A percentile compares a stretch with the other conserved stretches of the same genome.
These are phyloP conservation scores for Simplicillium sp. DNA, from an alignment of 2,329 filamentous ascomycete genomes.

Conservation along the genomic window DNA sequence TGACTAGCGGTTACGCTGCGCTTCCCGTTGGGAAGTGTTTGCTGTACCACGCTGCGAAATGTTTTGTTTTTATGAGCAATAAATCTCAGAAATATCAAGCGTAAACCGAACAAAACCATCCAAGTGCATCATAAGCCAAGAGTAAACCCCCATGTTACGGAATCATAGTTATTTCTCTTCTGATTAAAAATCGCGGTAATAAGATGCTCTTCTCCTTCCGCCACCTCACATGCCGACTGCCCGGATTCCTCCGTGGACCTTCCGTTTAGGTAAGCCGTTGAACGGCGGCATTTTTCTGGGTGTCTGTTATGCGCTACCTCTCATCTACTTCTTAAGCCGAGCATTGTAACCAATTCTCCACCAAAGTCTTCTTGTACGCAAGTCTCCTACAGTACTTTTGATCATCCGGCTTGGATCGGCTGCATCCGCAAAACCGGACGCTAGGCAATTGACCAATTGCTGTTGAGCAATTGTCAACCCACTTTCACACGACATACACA, in stretches of 20 bases:
- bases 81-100: no score
- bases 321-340: constrained; percentile 1
- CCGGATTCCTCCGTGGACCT: not conserved
- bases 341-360: not conserved
- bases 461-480: constrained; percentile 7
- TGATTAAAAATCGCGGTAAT: not conserved
- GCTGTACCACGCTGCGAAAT: no score
- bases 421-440: not conserved
- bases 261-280: not conserved
- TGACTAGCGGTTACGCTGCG: no score
- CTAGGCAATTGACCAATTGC: constrained; percentile 3
- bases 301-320: not conserved
- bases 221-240: no score
- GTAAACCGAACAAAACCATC: no score
- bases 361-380: not conserved
- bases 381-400: not conserved
- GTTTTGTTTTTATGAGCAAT: no score
- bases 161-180: no score
- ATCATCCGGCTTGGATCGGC: constrained; percentile 1
- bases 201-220: not conserved
- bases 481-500: not conserved
- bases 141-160: no score
- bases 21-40: no score
- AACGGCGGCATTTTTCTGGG: not conserved
- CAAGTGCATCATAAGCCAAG: no score